Evolutionary conservation across 1,139 yeast genomes (phyloP).

Genomic region (Blastobotrys proliferans): DNA sequence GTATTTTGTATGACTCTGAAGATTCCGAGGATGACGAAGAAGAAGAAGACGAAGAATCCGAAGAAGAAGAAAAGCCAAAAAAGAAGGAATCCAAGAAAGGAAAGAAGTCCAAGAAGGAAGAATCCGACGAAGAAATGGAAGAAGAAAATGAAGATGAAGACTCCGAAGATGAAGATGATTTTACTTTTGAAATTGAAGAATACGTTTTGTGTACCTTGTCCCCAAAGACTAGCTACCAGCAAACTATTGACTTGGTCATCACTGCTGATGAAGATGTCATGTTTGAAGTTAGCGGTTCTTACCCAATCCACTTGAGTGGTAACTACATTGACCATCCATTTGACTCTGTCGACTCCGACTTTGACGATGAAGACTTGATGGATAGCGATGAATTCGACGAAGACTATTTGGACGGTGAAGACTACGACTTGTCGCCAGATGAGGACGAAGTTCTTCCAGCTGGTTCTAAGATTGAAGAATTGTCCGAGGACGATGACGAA

Average conservation of each 20-base stretch:
- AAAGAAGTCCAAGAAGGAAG: constrained; percentile 23
- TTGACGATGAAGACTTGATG: constrained; percentile 34
- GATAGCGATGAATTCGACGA: constrained; percentile 36
- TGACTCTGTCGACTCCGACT: constrained; percentile 58
- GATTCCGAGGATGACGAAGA: constrained; percentile 53
- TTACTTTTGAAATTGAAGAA: constrained; percentile 68
- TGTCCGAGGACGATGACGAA: constrained; percentile 38
- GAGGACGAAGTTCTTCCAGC: constrained; percentile 68
- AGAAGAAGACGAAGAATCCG: constrained; percentile 40
- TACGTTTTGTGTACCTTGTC: constrained; percentile 84
- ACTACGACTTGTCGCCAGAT: constrained; percentile 85
- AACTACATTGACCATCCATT: constrained; percentile 95
- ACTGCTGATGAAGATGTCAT: constrained; percentile 90
- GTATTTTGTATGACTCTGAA: constrained; percentile 43
- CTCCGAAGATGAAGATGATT: constrained; percentile 50
- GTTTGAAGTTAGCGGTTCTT: constrained; percentile 94
- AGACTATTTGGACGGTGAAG: constrained; percentile 57
- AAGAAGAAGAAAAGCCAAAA: constrained; percentile 22
- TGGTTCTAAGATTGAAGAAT: constrained; percentile 25
- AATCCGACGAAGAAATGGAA: constrained; percentile 27
- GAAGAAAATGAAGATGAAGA: constrained; percentile 47
- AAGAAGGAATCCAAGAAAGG: constrained; percentile 19
- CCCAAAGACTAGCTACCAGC: constrained; percentile 77
- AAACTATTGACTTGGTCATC: constrained; percentile 83
- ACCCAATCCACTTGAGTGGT: constrained; percentile 88